A percentile compares a stretch with the other conserved stretches of the same genome.
These are phyloP conservation scores for Cardamine occulta DNA, from an alignment of 345 rosid species.

Conservation along the genomic window DNA sequence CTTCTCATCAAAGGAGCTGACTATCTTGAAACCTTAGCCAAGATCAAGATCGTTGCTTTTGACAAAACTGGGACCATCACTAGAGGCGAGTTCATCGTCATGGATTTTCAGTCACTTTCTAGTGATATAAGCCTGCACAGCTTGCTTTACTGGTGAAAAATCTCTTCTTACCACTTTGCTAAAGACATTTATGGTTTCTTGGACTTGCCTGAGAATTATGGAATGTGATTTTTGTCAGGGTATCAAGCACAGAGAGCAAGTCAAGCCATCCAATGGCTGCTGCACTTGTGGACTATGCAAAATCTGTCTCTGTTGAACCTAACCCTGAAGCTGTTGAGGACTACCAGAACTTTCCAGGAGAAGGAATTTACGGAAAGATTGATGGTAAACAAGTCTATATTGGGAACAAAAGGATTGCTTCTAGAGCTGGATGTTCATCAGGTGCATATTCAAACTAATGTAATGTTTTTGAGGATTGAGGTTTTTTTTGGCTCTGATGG, in stretches of 20 bases:
- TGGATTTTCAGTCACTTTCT: constrained; percentile 57
- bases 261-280: constrained; percentile 96
- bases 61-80: constrained; percentile 97
- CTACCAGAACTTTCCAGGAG: constrained; percentile 81
- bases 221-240: constrained; percentile 50
- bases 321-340: constrained; percentile 71
- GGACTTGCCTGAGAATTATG: neutral
- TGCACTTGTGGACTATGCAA: constrained; percentile 69
- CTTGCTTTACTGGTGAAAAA: constrained; percentile 70
- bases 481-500: constrained; percentile 18
- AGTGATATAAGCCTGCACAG: constrained; percentile 48
- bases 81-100: constrained; percentile 82
- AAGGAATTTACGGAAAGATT: constrained; percentile 81
- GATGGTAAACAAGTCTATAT: constrained; percentile 67
- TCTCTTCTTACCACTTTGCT: neutral
- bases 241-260: constrained; percentile 87
- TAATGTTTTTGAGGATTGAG: neutral
- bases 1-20: constrained; percentile 88
- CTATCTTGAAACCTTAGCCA: constrained; percentile 73
- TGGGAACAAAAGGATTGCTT: constrained; percentile 71
- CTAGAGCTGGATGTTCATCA: constrained; percentile 63
- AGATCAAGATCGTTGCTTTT: constrained; percentile 71
- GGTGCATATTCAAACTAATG: constrained; percentile 45
- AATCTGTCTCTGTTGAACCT: constrained; percentile 61
- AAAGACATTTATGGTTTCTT: neutral